Conservation (phyloP, 23 red algal genomes). For the Gracilaria gracilis region DNA sequence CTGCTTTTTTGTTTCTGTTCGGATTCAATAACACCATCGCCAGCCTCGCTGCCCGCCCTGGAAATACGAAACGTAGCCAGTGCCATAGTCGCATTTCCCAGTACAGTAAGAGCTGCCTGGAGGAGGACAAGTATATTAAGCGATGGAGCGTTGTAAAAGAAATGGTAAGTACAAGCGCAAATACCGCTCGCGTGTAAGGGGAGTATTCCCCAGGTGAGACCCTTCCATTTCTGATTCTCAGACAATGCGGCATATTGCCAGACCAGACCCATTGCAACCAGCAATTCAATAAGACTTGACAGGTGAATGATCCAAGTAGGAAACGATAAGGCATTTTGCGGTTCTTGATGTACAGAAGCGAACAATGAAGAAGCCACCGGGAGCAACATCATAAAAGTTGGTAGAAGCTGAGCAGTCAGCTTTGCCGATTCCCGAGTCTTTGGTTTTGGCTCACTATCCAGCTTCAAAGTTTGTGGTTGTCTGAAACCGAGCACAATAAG, state of each 20-base stretch:
- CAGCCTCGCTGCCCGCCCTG: not conserved
- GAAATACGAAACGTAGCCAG: slow-evolving; percentile 59
- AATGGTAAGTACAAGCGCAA: slow-evolving; percentile 78
- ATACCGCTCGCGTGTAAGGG: slow-evolving; percentile 83
- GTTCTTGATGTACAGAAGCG: slow-evolving; percentile 53
- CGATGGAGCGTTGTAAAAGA: slow-evolving; percentile 78
- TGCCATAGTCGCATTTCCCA: slow-evolving; percentile 75
- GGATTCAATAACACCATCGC: not conserved
- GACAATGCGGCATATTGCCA: slow-evolving; percentile 64
- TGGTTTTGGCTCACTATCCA: not conserved
- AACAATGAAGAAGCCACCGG: not conserved
- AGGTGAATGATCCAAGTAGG: slow-evolving; percentile 86
- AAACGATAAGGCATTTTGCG: slow-evolving; percentile 77
- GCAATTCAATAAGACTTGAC: slow-evolving; percentile 79
- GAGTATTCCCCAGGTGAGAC: slow-evolving; percentile 84
- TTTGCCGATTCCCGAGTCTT: not conserved
- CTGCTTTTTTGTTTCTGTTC: not conserved
- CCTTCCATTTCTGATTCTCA: slow-evolving; percentile 66
- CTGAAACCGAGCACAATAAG: slow-evolving; percentile 82
- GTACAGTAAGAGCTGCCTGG: slow-evolving; percentile 67
- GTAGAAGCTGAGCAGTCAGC: not conserved
- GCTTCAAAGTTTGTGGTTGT: slow-evolving; percentile 1
- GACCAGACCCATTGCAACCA: slow-evolving; percentile 77
- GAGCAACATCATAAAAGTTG: not conserved
- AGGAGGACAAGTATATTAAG: slow-evolving; percentile 64